Evolutionary conservation across 1,284 basidiomycete genomes (phyloP).

Genomic region (Lentinula novae-zelandiae): DNA sequence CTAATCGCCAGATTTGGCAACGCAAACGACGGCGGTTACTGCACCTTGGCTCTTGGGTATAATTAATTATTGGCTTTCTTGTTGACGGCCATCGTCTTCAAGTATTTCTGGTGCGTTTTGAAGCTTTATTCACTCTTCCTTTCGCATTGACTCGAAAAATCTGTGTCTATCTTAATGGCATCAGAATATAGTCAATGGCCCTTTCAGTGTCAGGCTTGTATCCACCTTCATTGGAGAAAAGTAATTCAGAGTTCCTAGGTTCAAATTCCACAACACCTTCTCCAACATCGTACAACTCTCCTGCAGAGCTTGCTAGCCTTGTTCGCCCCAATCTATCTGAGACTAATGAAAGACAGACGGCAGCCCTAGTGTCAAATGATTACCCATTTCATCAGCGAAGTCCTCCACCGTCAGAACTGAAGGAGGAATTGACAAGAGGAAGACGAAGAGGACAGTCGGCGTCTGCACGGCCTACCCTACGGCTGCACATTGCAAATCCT

Average conservation of each 20-base stretch:
- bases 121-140: not conserved
- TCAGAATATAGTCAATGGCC: constrained; percentile 18
- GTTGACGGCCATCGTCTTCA: constrained; percentile 10
- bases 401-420: not conserved
- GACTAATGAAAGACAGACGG: not conserved
- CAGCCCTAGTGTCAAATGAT: not conserved
- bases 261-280: constrained; percentile 2
- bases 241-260: constrained; percentile 1
- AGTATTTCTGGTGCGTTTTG: constrained; percentile 3
- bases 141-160: not conserved
- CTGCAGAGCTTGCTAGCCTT: not conserved
- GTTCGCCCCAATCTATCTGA: not conserved
- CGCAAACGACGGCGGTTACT: not conserved
- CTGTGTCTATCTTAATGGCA: not conserved
- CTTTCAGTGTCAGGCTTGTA: constrained; percentile 25
- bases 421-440: constrained; percentile 2
- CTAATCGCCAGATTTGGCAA: not conserved
- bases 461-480: constrained; percentile 15
- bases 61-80: not conserved
- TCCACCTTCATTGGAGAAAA: constrained; percentile 15
- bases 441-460: constrained; percentile 7
- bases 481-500: constrained; percentile 15
- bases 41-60: not conserved
- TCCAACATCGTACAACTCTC: not conserved
- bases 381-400: not conserved